Percentiles rank a stretch among this genome's conserved stretches.
These are phyloP conservation scores for Avena sativa DNA, from an alignment of 176 grass and related monocot species.

Conservation along the genomic window DNA sequence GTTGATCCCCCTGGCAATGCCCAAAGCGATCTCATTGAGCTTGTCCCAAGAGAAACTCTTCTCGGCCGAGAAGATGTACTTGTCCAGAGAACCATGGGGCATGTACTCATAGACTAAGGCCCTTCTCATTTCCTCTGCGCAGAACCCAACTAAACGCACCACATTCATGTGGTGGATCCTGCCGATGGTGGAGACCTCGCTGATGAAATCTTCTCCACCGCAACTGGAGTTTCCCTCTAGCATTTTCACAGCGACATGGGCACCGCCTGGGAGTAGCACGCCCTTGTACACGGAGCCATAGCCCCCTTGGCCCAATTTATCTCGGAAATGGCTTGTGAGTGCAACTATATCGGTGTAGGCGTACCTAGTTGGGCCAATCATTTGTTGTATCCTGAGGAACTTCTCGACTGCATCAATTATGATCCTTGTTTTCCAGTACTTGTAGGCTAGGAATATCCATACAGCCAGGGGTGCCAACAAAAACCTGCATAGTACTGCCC, in stretches of 20 bases:
- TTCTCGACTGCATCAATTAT: neutral
- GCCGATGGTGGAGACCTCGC: neutral
- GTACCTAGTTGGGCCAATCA: neutral
- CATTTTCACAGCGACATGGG: neutral
- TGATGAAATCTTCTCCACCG: neutral
- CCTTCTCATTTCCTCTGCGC: neutral
- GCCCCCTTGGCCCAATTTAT: conserved; percentile 4
- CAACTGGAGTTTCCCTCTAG: neutral
- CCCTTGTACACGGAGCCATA: neutral
- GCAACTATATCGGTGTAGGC: neutral
- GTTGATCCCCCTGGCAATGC: conserved; percentile 15
- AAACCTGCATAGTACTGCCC: neutral
- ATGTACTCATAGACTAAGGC: neutral
- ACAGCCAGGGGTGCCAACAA: neutral
- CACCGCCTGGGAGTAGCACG: neutral
- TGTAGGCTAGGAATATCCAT: neutral
- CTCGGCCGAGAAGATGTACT: neutral
- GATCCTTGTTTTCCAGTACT: conserved; percentile 14
- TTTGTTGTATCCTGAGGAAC: neutral
- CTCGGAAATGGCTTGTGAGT: neutral
- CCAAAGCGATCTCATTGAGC: neutral
- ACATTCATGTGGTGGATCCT: neutral
- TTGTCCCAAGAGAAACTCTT: neutral
- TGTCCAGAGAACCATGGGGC: neutral
- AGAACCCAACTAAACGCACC: neutral